phyloP scores from a whole-genome alignment of 306 rosid genomes.

The Corylus heterophylla region DNA sequence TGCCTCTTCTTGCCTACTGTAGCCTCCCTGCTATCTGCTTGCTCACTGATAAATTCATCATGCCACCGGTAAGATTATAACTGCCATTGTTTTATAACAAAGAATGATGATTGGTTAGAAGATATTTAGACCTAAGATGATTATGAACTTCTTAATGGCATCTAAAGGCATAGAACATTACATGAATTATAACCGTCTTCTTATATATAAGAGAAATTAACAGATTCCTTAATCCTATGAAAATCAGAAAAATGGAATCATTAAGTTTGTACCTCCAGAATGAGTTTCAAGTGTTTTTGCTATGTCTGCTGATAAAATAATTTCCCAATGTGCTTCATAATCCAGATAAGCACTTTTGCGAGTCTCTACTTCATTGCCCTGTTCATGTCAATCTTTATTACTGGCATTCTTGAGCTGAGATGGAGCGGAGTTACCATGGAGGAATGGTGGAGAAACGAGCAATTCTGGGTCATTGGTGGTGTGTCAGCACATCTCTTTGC shows the following conservation, averaged over 20 bases:
- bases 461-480: constrained; percentile 98
- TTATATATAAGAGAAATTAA: constrained; percentile 1
- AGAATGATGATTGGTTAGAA: background rate
- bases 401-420: constrained; percentile 92
- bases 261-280: background rate
- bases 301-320: constrained; percentile 23
- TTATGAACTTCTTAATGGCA: background rate
- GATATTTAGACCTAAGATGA: background rate
- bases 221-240: constrained; percentile 3
- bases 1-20: constrained; percentile 90
- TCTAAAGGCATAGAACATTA: constrained; percentile 18
- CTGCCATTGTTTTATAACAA: background rate
- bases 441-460: constrained; percentile 99
- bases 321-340: constrained; percentile 24
- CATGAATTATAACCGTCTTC: constrained; percentile 15
- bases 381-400: constrained; percentile 77
- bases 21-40: constrained; percentile 90
- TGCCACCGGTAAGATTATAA: constrained; percentile 74
- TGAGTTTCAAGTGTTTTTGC: background rate
- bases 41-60: constrained; percentile 97
- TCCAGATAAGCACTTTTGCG: constrained; percentile 94
- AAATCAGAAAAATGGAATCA: background rate
- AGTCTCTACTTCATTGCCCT: constrained; percentile 79
- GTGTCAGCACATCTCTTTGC: constrained; percentile 91
- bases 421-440: constrained; percentile 99